Conservation (phyloP, 2,329 filamentous ascomycete species). For the Fusarium marasasianum region DNA sequence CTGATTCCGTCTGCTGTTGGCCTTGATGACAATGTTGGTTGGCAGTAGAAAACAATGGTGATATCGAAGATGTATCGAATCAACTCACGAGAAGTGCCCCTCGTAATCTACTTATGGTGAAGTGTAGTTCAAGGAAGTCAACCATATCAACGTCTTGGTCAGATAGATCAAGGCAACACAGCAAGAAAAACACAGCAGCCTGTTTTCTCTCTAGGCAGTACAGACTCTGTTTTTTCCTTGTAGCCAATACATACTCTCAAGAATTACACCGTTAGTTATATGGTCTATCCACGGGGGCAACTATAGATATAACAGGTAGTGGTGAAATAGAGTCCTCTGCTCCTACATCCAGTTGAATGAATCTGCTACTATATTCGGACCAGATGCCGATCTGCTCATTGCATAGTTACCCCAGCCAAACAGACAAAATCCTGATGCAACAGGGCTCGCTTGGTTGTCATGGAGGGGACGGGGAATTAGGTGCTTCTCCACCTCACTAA, state of each 20-base stretch:
- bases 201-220: background rate
- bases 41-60: background rate
- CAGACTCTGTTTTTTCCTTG: background rate
- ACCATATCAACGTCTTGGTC: background rate
- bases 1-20: conserved; percentile 35
- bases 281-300: background rate
- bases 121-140: background rate
- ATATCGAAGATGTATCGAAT: background rate
- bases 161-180: background rate
- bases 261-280: background rate
- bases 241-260: background rate
- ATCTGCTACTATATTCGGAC: background rate
- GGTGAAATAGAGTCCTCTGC: background rate
- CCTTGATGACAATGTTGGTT: conserved; percentile 12
- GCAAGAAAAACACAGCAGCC: background rate
- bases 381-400: background rate
- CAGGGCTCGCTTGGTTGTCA: background rate
- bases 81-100: background rate
- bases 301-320: background rate
- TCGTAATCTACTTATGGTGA: background rate
- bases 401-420: background rate
- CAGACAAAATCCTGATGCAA: background rate
- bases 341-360: background rate
- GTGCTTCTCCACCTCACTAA: conserved; percentile 12
- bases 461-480: background rate